phyloP scores from a whole-genome alignment of 169 alveolate species.

The Cryptosporidium canis region DNA sequence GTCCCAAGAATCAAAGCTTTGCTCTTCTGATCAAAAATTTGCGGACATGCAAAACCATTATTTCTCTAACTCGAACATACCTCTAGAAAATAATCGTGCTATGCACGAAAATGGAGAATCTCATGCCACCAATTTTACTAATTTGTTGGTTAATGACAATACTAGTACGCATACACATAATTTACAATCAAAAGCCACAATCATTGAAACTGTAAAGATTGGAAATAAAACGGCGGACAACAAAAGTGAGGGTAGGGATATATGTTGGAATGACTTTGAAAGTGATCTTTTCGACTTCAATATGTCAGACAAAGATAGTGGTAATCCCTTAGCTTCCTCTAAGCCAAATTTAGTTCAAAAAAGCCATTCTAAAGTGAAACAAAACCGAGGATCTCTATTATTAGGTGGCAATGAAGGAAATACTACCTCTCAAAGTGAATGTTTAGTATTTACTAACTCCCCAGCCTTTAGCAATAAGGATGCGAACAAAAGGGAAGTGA shows the following conservation, averaged over 20 bases:
- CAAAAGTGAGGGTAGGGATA: not conserved
- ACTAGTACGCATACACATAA: not conserved
- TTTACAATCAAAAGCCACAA: not conserved
- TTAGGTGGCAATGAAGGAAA: not conserved
- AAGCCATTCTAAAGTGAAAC: not conserved
- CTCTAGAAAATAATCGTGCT: not conserved
- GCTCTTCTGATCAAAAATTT: not conserved
- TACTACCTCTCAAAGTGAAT: not conserved
- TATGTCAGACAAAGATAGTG: not conserved
- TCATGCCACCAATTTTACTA: not conserved
- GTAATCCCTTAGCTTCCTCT: not conserved
- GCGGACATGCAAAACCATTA: not conserved
- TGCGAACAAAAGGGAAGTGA: not conserved
- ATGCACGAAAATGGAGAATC: not conserved
- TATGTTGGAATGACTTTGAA: constrained; percentile 39
- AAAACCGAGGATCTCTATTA: not conserved
- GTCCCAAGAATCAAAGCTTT: not conserved
- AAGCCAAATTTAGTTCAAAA: not conserved
- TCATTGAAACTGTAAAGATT: not conserved
- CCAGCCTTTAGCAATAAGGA: not conserved
- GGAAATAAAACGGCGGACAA: not conserved
- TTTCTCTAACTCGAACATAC: not conserved
- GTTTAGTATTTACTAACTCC: not conserved
- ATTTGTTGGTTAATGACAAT: not conserved
- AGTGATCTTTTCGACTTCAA: constrained; percentile 35